Conservation (phyloP, 1,139 yeast genomes). For the Maudiozyma humilis region DNA sequence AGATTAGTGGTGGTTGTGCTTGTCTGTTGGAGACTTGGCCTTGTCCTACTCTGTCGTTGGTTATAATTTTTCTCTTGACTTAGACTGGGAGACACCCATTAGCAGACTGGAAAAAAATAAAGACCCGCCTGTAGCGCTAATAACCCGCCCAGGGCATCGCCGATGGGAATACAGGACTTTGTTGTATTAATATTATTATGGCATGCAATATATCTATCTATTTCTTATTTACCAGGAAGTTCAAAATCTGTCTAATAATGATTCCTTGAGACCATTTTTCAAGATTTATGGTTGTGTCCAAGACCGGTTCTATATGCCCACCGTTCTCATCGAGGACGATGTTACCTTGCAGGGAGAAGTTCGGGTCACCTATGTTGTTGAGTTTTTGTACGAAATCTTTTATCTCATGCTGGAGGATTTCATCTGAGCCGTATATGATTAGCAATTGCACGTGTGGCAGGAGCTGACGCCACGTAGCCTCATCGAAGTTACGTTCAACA, state of each 20-base stretch:
- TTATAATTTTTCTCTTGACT: too few relatives aligned
- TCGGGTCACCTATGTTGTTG: background rate
- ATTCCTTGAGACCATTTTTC: slow-evolving; percentile 6
- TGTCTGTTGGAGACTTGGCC: too few relatives aligned
- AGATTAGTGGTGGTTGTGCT: too few relatives aligned
- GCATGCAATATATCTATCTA: background rate
- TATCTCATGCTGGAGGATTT: slow-evolving; percentile 19
- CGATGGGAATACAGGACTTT: too few relatives aligned
- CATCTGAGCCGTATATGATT: slow-evolving; percentile 21
- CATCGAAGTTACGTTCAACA: slow-evolving; percentile 17
- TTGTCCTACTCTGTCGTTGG: too few relatives aligned
- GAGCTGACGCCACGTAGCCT: slow-evolving; percentile 15
- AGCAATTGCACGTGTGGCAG: slow-evolving; percentile 12
- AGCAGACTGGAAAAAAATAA: too few relatives aligned
- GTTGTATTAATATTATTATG: background rate
- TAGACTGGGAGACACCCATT: too few relatives aligned
- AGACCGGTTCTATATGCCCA: slow-evolving; percentile 17
- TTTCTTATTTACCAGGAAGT: slow-evolving; percentile 1
- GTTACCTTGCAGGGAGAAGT: slow-evolving; percentile 8
- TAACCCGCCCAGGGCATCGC: too few relatives aligned
- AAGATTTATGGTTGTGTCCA: background rate
- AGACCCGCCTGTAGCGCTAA: too few relatives aligned
- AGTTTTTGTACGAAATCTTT: slow-evolving; percentile 13
- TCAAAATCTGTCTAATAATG: slow-evolving; percentile 3
- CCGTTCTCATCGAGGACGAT: slow-evolving; percentile 13